Evolutionary conservation across 306 rosid genomes (phyloP).

Genomic region (Cucurbita argyrosperma): DNA sequence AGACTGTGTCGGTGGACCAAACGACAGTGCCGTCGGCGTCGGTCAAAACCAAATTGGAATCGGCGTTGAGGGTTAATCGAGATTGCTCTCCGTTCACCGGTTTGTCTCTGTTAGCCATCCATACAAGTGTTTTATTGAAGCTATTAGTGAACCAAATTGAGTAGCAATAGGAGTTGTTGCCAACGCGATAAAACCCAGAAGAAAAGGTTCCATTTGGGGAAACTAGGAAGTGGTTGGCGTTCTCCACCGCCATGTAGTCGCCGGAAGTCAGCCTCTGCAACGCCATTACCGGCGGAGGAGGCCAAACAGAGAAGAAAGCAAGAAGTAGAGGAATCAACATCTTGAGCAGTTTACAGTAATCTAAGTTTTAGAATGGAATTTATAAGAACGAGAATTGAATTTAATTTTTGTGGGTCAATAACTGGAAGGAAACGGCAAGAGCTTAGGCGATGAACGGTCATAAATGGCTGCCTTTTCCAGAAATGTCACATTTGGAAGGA

Average conservation of each 20-base stretch:
- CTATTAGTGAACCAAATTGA: conserved; percentile 11
- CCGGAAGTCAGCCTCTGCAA: neutral
- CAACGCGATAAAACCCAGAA: conserved; percentile 7
- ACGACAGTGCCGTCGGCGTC: conserved; percentile 2
- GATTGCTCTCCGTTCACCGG: conserved; percentile 10
- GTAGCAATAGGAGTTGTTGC: conserved; percentile 9
- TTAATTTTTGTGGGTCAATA: neutral
- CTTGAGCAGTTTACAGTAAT: neutral
- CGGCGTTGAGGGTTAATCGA: neutral
- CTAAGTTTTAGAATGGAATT: neutral
- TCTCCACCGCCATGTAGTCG: neutral
- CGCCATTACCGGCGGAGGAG: neutral
- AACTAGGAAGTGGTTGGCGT: neutral
- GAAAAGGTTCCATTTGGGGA: conserved; percentile 6
- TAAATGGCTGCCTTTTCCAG: neutral
- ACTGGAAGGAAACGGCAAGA: neutral
- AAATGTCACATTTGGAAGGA: neutral
- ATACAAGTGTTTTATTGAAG: neutral
- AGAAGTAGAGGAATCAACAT: neutral
- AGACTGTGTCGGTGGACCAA: conserved; percentile 16
- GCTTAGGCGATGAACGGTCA: neutral
- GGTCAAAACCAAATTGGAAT: neutral
- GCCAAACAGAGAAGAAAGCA: neutral
- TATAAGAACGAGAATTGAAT: neutral
- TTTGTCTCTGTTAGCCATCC: conserved; percentile 13